Percentiles rank a stretch among this genome's conserved stretches.
Conservation (phyloP, 2,329 filamentous ascomycete genomes). For the Ophiocordyceps robertsii region DNA sequence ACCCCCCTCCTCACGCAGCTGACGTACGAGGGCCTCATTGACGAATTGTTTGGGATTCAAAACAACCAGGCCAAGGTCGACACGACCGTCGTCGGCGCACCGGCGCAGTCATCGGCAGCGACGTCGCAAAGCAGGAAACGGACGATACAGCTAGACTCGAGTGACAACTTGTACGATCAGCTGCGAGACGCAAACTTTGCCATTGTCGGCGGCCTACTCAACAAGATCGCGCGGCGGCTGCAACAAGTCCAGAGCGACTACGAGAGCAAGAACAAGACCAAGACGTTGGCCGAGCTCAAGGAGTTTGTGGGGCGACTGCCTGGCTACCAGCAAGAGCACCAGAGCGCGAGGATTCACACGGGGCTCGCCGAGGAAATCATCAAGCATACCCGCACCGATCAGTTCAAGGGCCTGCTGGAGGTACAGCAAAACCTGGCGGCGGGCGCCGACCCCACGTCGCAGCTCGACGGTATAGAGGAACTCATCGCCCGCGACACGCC, state of each 20-base stretch:
- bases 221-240: conserved; percentile 78
- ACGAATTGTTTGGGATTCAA: conserved; percentile 83
- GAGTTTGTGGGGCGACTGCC: conserved; percentile 93
- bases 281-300: conserved; percentile 79
- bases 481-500: conserved; percentile 82
- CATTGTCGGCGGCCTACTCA: conserved; percentile 77
- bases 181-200: conserved; percentile 90
- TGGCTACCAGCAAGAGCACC: conserved; percentile 83
- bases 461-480: conserved; percentile 86
- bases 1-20: conserved; percentile 87
- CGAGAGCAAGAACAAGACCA: conserved; percentile 77
- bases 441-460: conserved; percentile 74
- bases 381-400: conserved; percentile 78
- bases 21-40: conserved; percentile 91
- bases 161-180: conserved; percentile 77
- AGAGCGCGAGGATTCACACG: conserved; percentile 84
- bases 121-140: conserved; percentile 56
- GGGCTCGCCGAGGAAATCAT: conserved; percentile 90
- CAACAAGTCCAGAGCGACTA: conserved; percentile 75
- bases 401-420: conserved; percentile 78
- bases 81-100: conserved; percentile 72
- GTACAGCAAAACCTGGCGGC: conserved; percentile 93
- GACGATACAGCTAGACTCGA: conserved; percentile 78
- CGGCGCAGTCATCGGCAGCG: conserved; percentile 46
- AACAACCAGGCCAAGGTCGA: conserved; percentile 92